These are phyloP conservation scores for Neofusicoccum laricinum DNA, from an alignment of 2,329 filamentous ascomycete species.

Conservation along the genomic window DNA sequence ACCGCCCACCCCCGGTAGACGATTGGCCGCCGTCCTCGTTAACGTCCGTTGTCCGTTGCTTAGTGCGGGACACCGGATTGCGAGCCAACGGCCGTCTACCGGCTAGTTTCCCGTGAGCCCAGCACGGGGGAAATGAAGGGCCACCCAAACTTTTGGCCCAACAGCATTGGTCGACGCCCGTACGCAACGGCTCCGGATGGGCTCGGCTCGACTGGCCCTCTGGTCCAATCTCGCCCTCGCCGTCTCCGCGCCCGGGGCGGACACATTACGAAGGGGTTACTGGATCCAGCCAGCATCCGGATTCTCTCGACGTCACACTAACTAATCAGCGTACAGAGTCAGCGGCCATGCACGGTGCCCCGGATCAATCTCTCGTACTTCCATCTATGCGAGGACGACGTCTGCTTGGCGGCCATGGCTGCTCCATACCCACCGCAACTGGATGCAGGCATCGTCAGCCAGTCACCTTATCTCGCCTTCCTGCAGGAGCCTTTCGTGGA, in stretches of 20 bases:
- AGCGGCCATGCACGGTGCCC: slow-evolving; percentile 9
- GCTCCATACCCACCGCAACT: slow-evolving; percentile 25
- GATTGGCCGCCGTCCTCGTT: slow-evolving; percentile 10
- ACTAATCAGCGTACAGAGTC: slow-evolving; percentile 17
- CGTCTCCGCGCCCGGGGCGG: slow-evolving; percentile 6
- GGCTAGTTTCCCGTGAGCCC: slow-evolving; percentile 14
- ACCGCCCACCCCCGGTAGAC: not conserved
- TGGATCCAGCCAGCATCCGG: slow-evolving; percentile 16
- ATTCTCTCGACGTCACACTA: slow-evolving; percentile 17
- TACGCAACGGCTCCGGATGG: slow-evolving; percentile 17
- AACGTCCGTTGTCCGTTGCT: not conserved
- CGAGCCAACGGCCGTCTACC: slow-evolving; percentile 1
- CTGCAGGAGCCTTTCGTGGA: slow-evolving; percentile 38
- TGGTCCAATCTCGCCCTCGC: slow-evolving; percentile 10
- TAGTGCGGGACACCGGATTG: slow-evolving; percentile 15
- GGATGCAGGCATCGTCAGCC: slow-evolving; percentile 37
- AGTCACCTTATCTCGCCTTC: slow-evolving; percentile 48
- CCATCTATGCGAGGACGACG: slow-evolving; percentile 17
- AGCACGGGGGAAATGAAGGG: slow-evolving; percentile 7
- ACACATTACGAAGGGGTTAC: slow-evolving; percentile 17
- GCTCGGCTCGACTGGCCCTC: slow-evolving; percentile 15
- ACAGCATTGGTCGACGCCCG: slow-evolving; percentile 26
- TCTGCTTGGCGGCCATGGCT: slow-evolving; percentile 12
- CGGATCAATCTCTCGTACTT: slow-evolving; percentile 17
- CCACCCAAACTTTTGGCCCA: slow-evolving; percentile 10